Conservation (phyloP, 495 filamentous ascomycete species). For the Lepraria neglecta region DNA sequence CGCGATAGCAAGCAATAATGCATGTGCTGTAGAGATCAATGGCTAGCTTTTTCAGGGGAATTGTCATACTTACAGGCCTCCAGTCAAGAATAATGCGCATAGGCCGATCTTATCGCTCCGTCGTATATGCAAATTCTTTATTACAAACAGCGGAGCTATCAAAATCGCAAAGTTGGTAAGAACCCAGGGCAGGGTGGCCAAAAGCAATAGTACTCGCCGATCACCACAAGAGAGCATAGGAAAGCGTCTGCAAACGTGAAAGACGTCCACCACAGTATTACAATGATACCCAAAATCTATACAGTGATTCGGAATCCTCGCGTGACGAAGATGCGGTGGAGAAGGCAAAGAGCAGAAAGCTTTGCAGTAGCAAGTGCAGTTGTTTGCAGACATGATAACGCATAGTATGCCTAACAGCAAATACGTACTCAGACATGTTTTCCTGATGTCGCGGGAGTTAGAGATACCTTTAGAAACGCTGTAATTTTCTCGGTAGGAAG, state of each 20-base stretch:
- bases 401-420: too few relatives aligned
- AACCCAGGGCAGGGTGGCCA: background rate
- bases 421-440: too few relatives aligned
- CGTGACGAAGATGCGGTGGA: constrained; percentile 19
- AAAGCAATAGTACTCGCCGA: background rate
- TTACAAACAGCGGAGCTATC: constrained; percentile 3
- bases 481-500: too few relatives aligned
- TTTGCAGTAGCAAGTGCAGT: background rate
- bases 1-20: constrained; percentile 10
- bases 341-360: background rate
- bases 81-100: background rate
- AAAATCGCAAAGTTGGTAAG: constrained; percentile 17
- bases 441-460: too few relatives aligned
- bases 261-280: constrained; percentile 14
- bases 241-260: background rate
- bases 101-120: constrained; percentile 7
- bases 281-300: constrained; percentile 10
- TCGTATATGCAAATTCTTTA: constrained; percentile 1
- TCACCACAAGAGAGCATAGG: constrained; percentile 13
- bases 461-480: too few relatives aligned
- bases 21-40: constrained; percentile 14
- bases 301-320: constrained; percentile 13
- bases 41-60: too few relatives aligned
- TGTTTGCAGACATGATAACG: background rate
- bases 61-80: constrained; percentile 13